These are phyloP conservation scores for Zoysia pacifica DNA, from an alignment of 176 grass and related monocot genomes.

Conservation along the genomic window DNA sequence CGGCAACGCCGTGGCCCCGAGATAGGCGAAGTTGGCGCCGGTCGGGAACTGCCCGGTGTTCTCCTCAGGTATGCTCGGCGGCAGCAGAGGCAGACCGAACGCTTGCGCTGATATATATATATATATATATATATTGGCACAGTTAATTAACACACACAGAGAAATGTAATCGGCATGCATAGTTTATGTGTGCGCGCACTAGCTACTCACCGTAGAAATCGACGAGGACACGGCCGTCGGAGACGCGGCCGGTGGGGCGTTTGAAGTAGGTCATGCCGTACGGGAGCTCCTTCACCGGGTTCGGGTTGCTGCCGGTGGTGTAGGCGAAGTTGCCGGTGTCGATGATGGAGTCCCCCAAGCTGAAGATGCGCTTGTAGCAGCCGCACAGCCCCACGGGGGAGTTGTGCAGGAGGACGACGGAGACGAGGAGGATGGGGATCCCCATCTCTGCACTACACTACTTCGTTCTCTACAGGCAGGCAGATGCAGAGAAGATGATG, in stretches of 20 bases:
- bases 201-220: conserved; percentile 20
- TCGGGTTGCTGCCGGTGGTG: neutral
- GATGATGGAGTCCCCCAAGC: conserved; percentile 72
- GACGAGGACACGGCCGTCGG: conserved; percentile 49
- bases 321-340: conserved; percentile 60
- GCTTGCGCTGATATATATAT: conserved; percentile 46
- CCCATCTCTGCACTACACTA: neutral
- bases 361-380: conserved; percentile 64
- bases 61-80: conserved; percentile 44
- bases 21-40: conserved; percentile 66
- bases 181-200: neutral
- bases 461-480: neutral
- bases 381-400: neutral
- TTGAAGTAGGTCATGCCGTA: conserved; percentile 69
- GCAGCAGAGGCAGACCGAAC: conserved; percentile 40
- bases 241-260: conserved; percentile 41
- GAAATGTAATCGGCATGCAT: neutral
- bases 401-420: conserved; percentile 13
- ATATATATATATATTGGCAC: too few species aligned
- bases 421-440: conserved; percentile 4
- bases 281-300: conserved; percentile 28
- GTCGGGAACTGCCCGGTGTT: conserved; percentile 32
- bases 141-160: neutral
- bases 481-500: neutral
- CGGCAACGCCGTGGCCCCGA: conserved; percentile 40